A percentile compares a stretch with the other conserved stretches of the same genome.
Conservation (phyloP, 164 flowering plant genomes). For the Kingdonia uniflora region DNA sequence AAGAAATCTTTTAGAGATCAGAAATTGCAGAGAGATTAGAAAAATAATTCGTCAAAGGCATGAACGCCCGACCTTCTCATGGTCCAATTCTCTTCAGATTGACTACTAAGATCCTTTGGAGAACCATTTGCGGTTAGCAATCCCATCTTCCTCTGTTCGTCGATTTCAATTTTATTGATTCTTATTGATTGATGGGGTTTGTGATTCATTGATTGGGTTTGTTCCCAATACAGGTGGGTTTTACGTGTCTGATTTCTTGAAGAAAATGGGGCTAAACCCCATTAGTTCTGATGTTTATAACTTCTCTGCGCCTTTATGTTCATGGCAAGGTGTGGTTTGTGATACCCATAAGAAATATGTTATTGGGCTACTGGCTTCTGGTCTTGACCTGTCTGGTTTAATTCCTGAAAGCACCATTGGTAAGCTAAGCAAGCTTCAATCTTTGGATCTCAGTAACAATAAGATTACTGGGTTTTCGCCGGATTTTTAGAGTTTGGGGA, state of each 20-base stretch:
- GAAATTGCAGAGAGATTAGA: too few relatives aligned
- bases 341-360: conserved; percentile 30
- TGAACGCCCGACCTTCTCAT: too few relatives aligned
- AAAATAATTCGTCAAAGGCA: too few relatives aligned
- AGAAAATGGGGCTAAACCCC: conserved; percentile 41
- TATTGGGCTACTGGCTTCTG: conserved; percentile 31
- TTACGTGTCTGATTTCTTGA: conserved; percentile 54
- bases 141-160: too few relatives aligned
- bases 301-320: conserved; percentile 51
- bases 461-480: conserved; percentile 57
- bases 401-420: conserved; percentile 84
- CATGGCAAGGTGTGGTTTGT: conserved; percentile 62
- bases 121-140: too few relatives aligned
- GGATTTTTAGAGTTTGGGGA: conserved; percentile 75
- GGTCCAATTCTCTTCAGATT: too few relatives aligned
- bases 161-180: too few relatives aligned
- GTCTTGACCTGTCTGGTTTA: conserved; percentile 55
- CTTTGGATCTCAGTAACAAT: conserved; percentile 81
- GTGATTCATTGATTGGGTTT: conserved; percentile 21
- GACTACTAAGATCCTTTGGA: too few relatives aligned
- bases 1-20: too few relatives aligned
- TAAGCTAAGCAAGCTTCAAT: conserved; percentile 51
- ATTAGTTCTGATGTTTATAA: conserved; percentile 22
- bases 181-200: too few relatives aligned
- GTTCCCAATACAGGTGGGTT: conserved; percentile 65